phyloP scores from a whole-genome alignment of 2,329 filamentous ascomycete species.

The Phyllosticta capitalensis region DNA sequence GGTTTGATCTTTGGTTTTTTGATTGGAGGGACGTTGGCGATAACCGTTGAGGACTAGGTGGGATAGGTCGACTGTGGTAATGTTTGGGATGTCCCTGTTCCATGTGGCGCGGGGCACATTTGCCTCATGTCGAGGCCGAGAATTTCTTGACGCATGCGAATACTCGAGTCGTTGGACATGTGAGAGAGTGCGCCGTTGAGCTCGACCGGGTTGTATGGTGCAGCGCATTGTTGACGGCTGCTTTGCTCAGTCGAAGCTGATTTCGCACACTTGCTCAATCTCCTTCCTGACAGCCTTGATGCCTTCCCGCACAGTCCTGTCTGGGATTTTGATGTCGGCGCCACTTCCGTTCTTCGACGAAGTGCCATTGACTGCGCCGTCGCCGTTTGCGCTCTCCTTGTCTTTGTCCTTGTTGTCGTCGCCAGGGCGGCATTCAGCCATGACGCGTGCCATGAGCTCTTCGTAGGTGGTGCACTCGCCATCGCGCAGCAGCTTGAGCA shows the following conservation, averaged over 20 bases:
- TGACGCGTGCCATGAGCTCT: constrained; percentile 45
- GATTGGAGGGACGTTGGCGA: not conserved
- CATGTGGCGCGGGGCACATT: not conserved
- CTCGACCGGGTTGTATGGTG: not conserved
- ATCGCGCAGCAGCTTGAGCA: constrained; percentile 47
- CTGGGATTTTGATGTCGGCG: constrained; percentile 36
- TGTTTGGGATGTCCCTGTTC: not conserved
- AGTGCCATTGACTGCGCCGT: not conserved
- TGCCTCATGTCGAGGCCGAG: not conserved
- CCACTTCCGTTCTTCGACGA: not conserved
- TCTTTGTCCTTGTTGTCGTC: constrained; percentile 16
- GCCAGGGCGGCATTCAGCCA: constrained; percentile 35
- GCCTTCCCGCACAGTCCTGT: constrained; percentile 40
- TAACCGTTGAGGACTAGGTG: not conserved
- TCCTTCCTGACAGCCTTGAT: constrained; percentile 43
- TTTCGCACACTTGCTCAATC: constrained; percentile 40
- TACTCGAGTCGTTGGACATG: not conserved
- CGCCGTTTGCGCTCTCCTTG: constrained; percentile 19
- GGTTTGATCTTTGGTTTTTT: not conserved
- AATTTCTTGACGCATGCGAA: not conserved
- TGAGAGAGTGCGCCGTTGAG: not conserved
- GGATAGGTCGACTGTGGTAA: not conserved
- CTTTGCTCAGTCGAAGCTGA: constrained; percentile 16
- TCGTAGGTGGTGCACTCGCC: constrained; percentile 49
- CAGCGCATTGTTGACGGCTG: not conserved